These are phyloP conservation scores for Lactuca saligna DNA, from an alignment of 129 eudicot genomes.

Conservation along the genomic window DNA sequence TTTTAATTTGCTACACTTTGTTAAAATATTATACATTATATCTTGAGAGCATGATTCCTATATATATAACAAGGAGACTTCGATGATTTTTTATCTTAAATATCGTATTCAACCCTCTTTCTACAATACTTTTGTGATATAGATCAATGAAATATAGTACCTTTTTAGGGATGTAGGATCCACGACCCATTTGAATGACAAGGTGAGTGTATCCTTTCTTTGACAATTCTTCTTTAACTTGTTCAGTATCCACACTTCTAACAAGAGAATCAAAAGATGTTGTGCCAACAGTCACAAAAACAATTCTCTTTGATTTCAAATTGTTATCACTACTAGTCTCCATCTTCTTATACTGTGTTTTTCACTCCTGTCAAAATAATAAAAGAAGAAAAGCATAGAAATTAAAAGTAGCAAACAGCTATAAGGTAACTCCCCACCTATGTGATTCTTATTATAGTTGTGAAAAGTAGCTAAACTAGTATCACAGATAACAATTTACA, in stretches of 20 bases:
- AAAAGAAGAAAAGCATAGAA: background rate
- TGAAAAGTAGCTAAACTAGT: too few relatives aligned
- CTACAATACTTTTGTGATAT: too few relatives aligned
- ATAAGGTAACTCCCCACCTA: background rate
- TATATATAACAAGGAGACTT: too few relatives aligned
- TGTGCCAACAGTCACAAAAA: slow-evolving; percentile 95
- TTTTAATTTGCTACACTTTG: too few relatives aligned
- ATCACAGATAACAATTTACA: too few relatives aligned
- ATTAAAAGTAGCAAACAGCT: background rate
- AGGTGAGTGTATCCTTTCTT: slow-evolving; percentile 81
- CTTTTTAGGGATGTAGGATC: slow-evolving; percentile 80
- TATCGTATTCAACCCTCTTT: too few relatives aligned
- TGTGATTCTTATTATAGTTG: background rate
- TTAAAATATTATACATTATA: too few relatives aligned
- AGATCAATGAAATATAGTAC: slow-evolving; percentile 39
- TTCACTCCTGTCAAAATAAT: background rate
- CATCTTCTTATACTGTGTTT: slow-evolving; percentile 38
- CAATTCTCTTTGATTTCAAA: slow-evolving; percentile 42
- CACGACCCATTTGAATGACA: slow-evolving; percentile 95
- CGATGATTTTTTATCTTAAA: too few relatives aligned
- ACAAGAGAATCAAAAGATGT: slow-evolving; percentile 86
- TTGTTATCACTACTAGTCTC: slow-evolving; percentile 27
- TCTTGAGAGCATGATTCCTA: too few relatives aligned
- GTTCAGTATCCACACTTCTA: slow-evolving; percentile 59
- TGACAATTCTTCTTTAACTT: slow-evolving; percentile 61